phyloP scores from a whole-genome alignment of 2,329 filamentous ascomycete genomes.

The Balansia obtecta region DNA sequence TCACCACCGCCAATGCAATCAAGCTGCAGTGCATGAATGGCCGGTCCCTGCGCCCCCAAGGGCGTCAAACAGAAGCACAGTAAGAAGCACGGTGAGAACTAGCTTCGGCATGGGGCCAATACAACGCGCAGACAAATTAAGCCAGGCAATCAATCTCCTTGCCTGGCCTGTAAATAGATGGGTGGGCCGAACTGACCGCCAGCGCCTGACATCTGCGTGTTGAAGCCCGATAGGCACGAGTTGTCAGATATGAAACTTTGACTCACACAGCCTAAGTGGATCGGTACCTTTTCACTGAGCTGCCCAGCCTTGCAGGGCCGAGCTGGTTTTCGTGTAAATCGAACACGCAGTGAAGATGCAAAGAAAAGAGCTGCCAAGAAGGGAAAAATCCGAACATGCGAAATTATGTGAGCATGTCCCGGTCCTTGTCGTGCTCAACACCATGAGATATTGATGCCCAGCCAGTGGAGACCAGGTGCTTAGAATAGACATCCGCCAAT shows the following conservation, averaged over 20 bases:
- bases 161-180: neutral
- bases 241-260: neutral
- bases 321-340: neutral
- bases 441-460: conserved; percentile 3
- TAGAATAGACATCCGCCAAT: neutral
- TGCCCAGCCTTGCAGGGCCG: conserved; percentile 3
- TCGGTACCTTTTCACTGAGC: conserved; percentile 3
- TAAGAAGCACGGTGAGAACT: neutral
- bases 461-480: neutral
- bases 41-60: no score
- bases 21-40: no score
- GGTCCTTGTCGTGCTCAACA: neutral
- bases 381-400: neutral
- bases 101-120: neutral
- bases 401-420: neutral
- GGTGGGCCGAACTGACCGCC: neutral
- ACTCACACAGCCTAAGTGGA: neutral
- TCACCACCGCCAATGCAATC: no score
- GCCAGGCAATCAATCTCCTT: neutral
- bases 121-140: neutral
- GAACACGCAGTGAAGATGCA: neutral
- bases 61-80: neutral
- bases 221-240: conserved; percentile 4
- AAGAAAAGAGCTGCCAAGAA: conserved; percentile 1
- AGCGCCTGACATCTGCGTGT: conserved; percentile 3